Base-by-base conservation (phyloP, 2,329 filamentous ascomycete genomes). In the Ascochyta lentis region DNA sequence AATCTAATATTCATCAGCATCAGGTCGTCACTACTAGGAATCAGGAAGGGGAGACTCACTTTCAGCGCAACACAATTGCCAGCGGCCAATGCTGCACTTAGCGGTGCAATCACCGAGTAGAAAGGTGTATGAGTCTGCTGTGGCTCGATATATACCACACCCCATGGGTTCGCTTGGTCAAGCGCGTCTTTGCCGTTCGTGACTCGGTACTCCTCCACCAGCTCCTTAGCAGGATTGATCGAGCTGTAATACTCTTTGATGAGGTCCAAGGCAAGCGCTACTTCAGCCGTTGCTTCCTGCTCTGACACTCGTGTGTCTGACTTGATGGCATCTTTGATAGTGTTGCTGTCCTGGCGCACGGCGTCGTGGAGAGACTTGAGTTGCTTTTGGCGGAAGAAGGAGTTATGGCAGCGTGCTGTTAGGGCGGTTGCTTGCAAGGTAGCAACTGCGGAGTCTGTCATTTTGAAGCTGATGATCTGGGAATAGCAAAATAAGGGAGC, bases 31-130 rank as follows among this genome's bases (percentile, higher is more conserved):
- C 15, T 6, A 24, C 5, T 24, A 9, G 6, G n/a, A 29, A 2
- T 15, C 13, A 22, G 3, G 23, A 3, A 42, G 8, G 2, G 15
- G 23, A 22, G 23, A 33, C 72, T 62, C 55, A 83, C 81, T 72
- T 83, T 78, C 10, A 84, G 41, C 29, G 80, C 72, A 3, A 83
- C 74, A 60, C 80, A 84, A 54, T 83, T 84, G 0, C 82, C 83
- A 12, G 81, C 80, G 1, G 79, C 77, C 27, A 84, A 60, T 7
- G 81, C 81, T 4, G 80, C 77, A 31, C 75, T 76, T 35, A 84
- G 46, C 6, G 62, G 51, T n/a, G 56, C 51, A 19, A 70, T 49
- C 6, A 49, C 43, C 7, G 66, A 67, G 58, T 79, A 84, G 55
- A 85, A 79, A 8, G 80, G 68, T 0, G 78, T 83, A 65, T 85